Conservation (phyloP, 2,329 filamentous ascomycete species). For the Cladophialophora psammophila region DNA sequence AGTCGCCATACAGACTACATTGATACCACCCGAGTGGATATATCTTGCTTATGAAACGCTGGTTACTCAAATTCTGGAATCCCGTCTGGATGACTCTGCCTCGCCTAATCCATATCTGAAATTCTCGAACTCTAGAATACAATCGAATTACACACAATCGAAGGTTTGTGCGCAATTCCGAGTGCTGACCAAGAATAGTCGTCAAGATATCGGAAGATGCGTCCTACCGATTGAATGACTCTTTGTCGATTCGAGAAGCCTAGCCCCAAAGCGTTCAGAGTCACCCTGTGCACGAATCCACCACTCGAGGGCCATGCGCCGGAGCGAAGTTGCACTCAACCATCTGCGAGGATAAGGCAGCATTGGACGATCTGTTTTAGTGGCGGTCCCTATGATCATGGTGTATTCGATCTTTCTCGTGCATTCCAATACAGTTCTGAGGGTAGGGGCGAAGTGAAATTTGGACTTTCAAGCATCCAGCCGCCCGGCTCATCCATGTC, state of each 20-base stretch:
- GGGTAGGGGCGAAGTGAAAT: not conserved
- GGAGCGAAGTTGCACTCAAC: not conserved
- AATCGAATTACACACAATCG: not conserved
- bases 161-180: not conserved
- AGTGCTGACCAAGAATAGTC: not conserved
- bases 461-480: not conserved
- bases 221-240: not conserved
- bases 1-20: not conserved
- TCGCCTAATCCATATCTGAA: not conserved
- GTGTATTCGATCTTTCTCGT: not conserved
- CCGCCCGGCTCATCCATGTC: not conserved
- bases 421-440: not conserved
- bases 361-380: too few species aligned
- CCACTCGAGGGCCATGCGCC: not conserved
- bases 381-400: not conserved
- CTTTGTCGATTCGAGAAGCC: constrained; percentile 1
- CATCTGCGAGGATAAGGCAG: too few species aligned
- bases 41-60: not conserved
- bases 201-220: not conserved
- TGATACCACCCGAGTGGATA: not conserved
- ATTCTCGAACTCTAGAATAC: not conserved
- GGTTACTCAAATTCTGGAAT: not conserved
- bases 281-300: constrained; percentile 1
- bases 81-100: not conserved
- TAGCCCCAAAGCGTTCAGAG: not conserved